These are phyloP conservation scores for Angomonas desouzai DNA, from an alignment of 208 protist genomes.

Conservation along the genomic window DNA sequence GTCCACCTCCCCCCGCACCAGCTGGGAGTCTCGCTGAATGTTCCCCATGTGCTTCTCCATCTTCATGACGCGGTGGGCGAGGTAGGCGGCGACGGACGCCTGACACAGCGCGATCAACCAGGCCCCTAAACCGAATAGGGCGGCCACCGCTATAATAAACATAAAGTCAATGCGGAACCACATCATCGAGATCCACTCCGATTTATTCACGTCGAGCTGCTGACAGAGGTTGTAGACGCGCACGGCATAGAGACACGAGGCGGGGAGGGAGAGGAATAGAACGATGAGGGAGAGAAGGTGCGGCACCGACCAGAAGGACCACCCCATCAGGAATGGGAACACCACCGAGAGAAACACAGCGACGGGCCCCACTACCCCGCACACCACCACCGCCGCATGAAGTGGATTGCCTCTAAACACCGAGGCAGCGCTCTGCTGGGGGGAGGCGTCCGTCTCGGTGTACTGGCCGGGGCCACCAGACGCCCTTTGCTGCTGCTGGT, in stretches of 20 bases:
- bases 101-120: constrained; percentile 56
- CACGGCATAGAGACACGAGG: constrained; percentile 36
- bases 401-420: constrained; percentile 25
- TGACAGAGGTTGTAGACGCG: constrained; percentile 30
- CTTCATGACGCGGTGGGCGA: constrained; percentile 66
- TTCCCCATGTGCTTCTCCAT: constrained; percentile 63
- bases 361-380: constrained; percentile 38
- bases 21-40: constrained; percentile 52
- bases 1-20: constrained; percentile 68
- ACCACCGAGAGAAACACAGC: constrained; percentile 38
- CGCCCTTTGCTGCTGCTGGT: constrained; percentile 18
- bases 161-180: constrained; percentile 83
- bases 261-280: constrained; percentile 42
- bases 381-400: constrained; percentile 56
- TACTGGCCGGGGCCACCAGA: neutral
- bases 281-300: constrained; percentile 34
- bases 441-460: neutral
- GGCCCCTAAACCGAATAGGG: constrained; percentile 45
- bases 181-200: constrained; percentile 77
- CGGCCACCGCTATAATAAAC: constrained; percentile 57
- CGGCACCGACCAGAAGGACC: constrained; percentile 45
- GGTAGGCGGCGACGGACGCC: constrained; percentile 45
- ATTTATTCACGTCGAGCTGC: constrained; percentile 46
- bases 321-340: constrained; percentile 33
- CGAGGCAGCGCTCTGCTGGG: neutral